phyloP scores from a whole-genome alignment of 2,329 filamentous ascomycete species.

The Penicillium brasilianum region DNA sequence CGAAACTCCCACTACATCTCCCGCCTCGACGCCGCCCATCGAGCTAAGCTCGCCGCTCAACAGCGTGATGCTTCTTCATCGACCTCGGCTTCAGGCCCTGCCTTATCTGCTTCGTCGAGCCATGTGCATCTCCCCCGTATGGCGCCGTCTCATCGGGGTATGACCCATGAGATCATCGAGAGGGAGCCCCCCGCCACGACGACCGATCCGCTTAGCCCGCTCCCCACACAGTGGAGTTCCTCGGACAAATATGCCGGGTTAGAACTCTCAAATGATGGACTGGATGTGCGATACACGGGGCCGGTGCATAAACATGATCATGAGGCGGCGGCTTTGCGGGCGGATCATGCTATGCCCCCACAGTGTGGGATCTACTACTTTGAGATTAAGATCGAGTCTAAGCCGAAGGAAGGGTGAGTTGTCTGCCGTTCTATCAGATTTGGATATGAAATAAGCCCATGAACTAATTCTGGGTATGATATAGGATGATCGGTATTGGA shows the following conservation, averaged over 20 bases:
- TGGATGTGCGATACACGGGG: conserved; percentile 69
- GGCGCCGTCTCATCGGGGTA: conserved; percentile 71
- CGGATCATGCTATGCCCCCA: conserved; percentile 83
- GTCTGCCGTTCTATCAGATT: background rate
- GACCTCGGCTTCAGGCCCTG: conserved; percentile 51
- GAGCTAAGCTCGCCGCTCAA: conserved; percentile 60
- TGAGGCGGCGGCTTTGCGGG: conserved; percentile 81
- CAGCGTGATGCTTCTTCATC: conserved; percentile 53
- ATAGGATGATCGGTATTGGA: conserved; percentile 58
- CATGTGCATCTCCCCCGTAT: conserved; percentile 63
- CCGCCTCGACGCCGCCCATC: conserved; percentile 72
- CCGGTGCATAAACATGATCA: conserved; percentile 64
- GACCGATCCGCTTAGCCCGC: conserved; percentile 67
- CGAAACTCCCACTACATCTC: conserved; percentile 76
- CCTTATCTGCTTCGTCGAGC: conserved; percentile 60
- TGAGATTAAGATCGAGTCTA: conserved; percentile 71
- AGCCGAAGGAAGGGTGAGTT: conserved; percentile 69
- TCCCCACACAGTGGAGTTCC: conserved; percentile 84
- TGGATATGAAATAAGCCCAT: too few species aligned
- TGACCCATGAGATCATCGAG: conserved; percentile 85
- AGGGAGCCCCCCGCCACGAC: conserved; percentile 62
- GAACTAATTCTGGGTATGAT: conserved; percentile 4
- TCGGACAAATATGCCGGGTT: conserved; percentile 74
- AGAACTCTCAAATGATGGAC: conserved; percentile 74
- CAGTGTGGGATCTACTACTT: conserved; percentile 96